Conservation (phyloP, 805 yeast species). For the Teunomyces lycoperdinae region DNA sequence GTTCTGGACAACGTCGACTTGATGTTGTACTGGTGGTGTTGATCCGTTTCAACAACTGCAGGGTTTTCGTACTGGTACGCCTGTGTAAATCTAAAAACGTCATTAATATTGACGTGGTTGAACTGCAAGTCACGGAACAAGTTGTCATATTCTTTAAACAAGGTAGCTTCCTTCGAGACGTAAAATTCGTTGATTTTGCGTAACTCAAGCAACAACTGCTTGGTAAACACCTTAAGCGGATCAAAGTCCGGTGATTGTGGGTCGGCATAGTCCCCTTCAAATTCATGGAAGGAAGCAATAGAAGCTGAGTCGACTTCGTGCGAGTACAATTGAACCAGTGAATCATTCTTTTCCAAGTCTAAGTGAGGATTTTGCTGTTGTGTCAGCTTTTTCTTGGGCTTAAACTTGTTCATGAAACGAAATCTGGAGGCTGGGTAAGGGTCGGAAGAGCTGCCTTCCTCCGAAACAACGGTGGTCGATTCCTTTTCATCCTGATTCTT, state of each 20-base stretch:
- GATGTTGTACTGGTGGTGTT: constrained; percentile 19
- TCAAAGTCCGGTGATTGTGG: constrained; percentile 12
- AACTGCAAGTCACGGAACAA: constrained; percentile 46
- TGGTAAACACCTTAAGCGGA: constrained; percentile 44
- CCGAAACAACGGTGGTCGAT: not conserved
- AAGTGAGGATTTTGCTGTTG: not conserved
- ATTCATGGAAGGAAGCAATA: constrained; percentile 11
- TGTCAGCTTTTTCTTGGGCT: constrained; percentile 7
- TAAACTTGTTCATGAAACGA: constrained; percentile 18
- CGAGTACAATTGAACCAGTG: constrained; percentile 12
- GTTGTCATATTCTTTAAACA: constrained; percentile 44
- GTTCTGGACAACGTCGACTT: constrained; percentile 20
- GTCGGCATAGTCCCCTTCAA: constrained; percentile 7
- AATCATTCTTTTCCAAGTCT: constrained; percentile 7
- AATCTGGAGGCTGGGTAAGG: constrained; percentile 10
- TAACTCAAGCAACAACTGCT: constrained; percentile 47
- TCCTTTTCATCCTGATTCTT: constrained; percentile 1
- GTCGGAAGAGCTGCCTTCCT: not conserved
- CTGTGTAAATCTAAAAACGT: constrained; percentile 22
- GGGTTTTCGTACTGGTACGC: constrained; percentile 19
- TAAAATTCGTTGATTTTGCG: constrained; percentile 53
- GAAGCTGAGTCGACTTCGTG: constrained; percentile 18
- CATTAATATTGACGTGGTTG: constrained; percentile 25
- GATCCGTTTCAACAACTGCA: constrained; percentile 9
- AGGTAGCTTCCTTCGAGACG: constrained; percentile 42